These are phyloP conservation scores for Chaetomium olivaceum DNA, from an alignment of 2,329 filamentous ascomycete species.

Conservation along the genomic window DNA sequence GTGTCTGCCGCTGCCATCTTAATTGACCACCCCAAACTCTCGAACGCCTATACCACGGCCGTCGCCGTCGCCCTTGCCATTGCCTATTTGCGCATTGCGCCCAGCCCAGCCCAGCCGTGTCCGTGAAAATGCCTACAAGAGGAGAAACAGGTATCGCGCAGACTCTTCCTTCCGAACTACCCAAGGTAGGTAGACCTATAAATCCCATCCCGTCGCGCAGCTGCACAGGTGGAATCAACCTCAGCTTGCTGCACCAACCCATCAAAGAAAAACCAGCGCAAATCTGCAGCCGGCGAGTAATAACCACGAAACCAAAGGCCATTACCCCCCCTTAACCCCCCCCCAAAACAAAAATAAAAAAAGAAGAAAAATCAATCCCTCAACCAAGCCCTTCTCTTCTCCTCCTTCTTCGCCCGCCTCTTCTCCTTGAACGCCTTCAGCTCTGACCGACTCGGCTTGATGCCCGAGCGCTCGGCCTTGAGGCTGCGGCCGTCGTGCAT, in stretches of 20 bases:
- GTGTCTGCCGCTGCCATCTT: neutral
- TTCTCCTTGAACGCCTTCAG: constrained; percentile 91
- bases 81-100: neutral
- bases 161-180: neutral
- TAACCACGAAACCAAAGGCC: neutral
- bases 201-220: neutral
- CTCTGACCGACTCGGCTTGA: constrained; percentile 82
- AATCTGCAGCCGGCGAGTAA: neutral
- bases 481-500: constrained; percentile 86
- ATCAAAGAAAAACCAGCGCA: neutral
- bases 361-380: constrained; percentile 62
- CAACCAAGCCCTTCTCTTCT: constrained; percentile 90
- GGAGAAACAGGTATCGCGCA: neutral
- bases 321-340: neutral
- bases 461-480: constrained; percentile 83
- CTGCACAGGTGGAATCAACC: neutral
- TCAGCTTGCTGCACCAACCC: neutral
- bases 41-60: constrained; percentile 16
- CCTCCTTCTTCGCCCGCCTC: constrained; percentile 84
- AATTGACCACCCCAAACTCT: constrained; percentile 4
- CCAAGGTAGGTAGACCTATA: neutral
- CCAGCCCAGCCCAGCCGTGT: constrained; percentile 10
- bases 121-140: constrained; percentile 24
- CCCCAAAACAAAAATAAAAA: neutral
- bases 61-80: neutral